Percentiles rank a stretch among this genome's conserved stretches.
Conservation (phyloP, 805 yeast genomes). For the Ogataea naganishii region DNA sequence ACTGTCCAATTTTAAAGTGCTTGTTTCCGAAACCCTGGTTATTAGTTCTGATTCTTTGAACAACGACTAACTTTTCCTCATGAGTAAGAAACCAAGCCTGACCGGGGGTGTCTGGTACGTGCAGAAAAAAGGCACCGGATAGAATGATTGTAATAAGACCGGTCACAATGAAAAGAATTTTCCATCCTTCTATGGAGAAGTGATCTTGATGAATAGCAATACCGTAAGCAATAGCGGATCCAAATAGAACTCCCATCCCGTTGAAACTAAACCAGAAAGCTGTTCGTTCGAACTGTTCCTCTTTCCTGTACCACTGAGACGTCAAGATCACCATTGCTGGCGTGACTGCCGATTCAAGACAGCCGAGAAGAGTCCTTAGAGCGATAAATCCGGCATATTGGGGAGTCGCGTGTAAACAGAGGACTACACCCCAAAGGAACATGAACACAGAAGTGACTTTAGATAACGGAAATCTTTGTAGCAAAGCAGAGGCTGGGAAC, state of each 20-base stretch:
- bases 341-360: conserved; percentile 40
- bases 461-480: conserved; percentile 24
- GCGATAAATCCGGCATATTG: conserved; percentile 35
- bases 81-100: conserved; percentile 33
- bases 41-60: conserved; percentile 48
- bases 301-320: conserved; percentile 43
- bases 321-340: conserved; percentile 49
- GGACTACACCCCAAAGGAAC: conserved; percentile 24
- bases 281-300: conserved; percentile 33
- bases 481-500: conserved; percentile 26
- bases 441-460: conserved; percentile 21
- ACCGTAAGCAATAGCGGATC: conserved; percentile 47
- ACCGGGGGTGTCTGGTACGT: conserved; percentile 40
- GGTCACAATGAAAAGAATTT: conserved; percentile 42
- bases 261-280: conserved; percentile 31
- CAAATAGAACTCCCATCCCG: conserved; percentile 33
- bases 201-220: conserved; percentile 27
- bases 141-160: conserved; percentile 46
- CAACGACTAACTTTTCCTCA: conserved; percentile 36
- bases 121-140: conserved; percentile 36
- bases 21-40: conserved; percentile 53
- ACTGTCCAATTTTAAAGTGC: conserved; percentile 41
- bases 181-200: conserved; percentile 42
- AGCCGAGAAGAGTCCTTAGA: conserved; percentile 37
- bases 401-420: conserved; percentile 22